Conservation (phyloP, 176 grass and related monocot genomes). For the Calamus simplicifolius region DNA sequence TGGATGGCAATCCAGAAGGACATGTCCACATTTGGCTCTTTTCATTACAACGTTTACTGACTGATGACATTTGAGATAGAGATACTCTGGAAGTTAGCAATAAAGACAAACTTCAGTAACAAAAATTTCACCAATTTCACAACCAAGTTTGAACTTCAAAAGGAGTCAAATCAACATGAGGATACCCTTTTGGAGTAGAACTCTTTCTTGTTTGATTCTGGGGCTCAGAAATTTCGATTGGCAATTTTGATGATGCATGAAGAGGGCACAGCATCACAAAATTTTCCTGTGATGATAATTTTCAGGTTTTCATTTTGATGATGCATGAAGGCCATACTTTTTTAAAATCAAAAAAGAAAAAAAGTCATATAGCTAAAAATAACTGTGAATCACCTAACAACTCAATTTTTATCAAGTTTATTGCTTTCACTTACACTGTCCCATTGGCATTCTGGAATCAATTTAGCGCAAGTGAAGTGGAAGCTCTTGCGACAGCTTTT, state of each 20-base stretch:
- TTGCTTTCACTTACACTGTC: conserved; percentile 61
- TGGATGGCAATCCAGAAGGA: conserved; percentile 52
- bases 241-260: conserved; percentile 52
- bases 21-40: conserved; percentile 46
- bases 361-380: too few species aligned
- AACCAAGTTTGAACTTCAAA: too few species aligned
- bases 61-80: conserved; percentile 34
- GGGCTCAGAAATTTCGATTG: conserved; percentile 31
- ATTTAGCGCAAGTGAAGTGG: conserved; percentile 81
- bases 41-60: conserved; percentile 22
- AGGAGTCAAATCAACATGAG: neutral
- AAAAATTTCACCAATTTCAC: too few species aligned
- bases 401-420: neutral
- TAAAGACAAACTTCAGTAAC: too few species aligned
- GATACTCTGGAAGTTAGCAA: conserved; percentile 24
- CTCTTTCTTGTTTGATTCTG: conserved; percentile 46
- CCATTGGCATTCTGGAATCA: conserved; percentile 83
- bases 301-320: neutral
- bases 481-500: conserved; percentile 80
- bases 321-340: too few species aligned
- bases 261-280: conserved; percentile 95
- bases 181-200: conserved; percentile 42
- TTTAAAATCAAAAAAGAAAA: too few species aligned
- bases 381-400: too few species aligned
- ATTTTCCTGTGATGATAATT: conserved; percentile 52